These are phyloP conservation scores for Fusarium musae DNA, from an alignment of 2,329 filamentous ascomycete genomes.

Conservation along the genomic window DNA sequence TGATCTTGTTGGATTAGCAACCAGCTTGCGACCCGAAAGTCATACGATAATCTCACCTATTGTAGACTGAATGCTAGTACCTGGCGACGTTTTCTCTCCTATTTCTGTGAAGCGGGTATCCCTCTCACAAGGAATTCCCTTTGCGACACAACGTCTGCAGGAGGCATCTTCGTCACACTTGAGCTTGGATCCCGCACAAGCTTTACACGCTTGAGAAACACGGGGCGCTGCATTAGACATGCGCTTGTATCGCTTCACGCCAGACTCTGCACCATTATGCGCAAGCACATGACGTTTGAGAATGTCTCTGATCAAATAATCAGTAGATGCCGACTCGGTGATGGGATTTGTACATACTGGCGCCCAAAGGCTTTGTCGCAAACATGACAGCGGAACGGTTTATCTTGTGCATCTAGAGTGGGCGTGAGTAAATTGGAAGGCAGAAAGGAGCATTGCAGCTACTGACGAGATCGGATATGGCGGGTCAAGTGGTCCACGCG, in stretches of 20 bases:
- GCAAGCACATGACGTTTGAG: not conserved
- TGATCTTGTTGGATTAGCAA: not conserved
- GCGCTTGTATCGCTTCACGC: not conserved
- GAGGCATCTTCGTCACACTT: not conserved
- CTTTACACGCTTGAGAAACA: not conserved
- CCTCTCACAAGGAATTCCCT: not conserved
- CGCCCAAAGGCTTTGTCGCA: slow-evolving; percentile 1
- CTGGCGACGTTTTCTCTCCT: not conserved
- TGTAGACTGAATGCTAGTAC: not conserved
- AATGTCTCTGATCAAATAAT: not conserved
- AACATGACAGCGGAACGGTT: not conserved
- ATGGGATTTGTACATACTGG: not conserved
- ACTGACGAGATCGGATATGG: slow-evolving; percentile 5
- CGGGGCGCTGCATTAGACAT: not conserved
- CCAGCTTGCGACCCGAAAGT: too few species aligned
- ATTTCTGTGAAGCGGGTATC: not conserved
- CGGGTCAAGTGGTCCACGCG: slow-evolving; percentile 1
- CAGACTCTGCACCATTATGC: not conserved
- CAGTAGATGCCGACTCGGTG: not conserved
- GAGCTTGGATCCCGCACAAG: not conserved
- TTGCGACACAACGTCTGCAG: not conserved
- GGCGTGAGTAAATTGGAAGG: not conserved
- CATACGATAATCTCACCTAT: not conserved
- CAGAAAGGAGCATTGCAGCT: fast-evolving
- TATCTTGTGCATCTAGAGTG: not conserved